Evolutionary conservation across 306 rosid genomes (phyloP).

Genomic region (Gleditsia sinensis): DNA sequence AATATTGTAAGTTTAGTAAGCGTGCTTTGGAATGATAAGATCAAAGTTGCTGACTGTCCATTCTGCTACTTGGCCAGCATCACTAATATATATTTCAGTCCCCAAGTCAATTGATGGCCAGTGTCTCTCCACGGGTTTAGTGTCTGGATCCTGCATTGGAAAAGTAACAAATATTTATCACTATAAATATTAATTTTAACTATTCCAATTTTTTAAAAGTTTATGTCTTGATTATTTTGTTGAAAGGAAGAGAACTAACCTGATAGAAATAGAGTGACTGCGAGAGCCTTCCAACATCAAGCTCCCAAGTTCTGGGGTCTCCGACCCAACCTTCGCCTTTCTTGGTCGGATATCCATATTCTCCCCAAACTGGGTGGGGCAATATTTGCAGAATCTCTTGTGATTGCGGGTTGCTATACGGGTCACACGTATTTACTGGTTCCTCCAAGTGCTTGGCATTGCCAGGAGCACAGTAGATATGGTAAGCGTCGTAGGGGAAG

Average conservation of each 20-base stretch:
- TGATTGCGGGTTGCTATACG: conserved; percentile 68
- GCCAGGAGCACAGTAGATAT: conserved; percentile 56
- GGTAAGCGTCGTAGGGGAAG: conserved; percentile 66
- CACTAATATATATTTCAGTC: conserved; percentile 39
- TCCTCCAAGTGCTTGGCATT: conserved; percentile 50
- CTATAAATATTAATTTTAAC: background rate
- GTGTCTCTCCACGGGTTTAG: conserved; percentile 31
- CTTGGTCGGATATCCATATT: conserved; percentile 59
- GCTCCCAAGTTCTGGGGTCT: conserved; percentile 65
- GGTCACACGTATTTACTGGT: conserved; percentile 50
- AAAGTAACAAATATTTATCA: background rate
- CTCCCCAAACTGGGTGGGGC: conserved; percentile 70
- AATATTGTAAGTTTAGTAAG: background rate
- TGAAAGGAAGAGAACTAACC: conserved; percentile 34
- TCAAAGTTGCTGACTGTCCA: conserved; percentile 41
- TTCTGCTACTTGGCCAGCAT: conserved; percentile 35
- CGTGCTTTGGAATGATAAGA: conserved; percentile 28
- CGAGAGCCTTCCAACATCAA: conserved; percentile 70
- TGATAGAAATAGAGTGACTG: conserved; percentile 65
- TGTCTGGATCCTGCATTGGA: conserved; percentile 39
- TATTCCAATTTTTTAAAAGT: too few species aligned
- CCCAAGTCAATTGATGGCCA: conserved; percentile 43
- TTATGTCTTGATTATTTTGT: too few species aligned
- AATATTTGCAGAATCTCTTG: conserved; percentile 68
- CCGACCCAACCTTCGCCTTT: conserved; percentile 69